Percentiles rank a stretch among this genome's conserved stretches.
phyloP scores from a whole-genome alignment of 2,329 filamentous ascomycete species.

The Teratosphaeria viscida region DNA sequence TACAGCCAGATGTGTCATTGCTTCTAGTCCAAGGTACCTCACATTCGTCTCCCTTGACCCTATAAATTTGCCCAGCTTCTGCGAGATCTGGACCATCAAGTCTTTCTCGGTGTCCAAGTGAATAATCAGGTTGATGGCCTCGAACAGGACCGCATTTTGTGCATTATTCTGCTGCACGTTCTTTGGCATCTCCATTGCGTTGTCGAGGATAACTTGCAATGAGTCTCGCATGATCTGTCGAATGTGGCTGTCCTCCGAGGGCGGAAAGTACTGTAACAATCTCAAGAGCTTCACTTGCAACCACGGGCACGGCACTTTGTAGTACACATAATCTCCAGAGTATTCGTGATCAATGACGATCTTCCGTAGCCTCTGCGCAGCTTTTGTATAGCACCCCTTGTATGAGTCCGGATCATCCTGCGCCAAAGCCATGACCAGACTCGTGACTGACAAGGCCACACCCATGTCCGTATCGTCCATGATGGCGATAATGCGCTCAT shows the following conservation, averaged over 20 bases:
- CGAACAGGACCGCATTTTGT: constrained; percentile 93
- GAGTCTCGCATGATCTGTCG: constrained; percentile 87
- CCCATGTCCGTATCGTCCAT: constrained; percentile 96
- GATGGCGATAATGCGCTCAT: constrained; percentile 93
- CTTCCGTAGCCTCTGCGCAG: constrained; percentile 76
- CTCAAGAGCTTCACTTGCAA: constrained; percentile 90
- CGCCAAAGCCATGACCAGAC: constrained; percentile 83
- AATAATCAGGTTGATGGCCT: constrained; percentile 97
- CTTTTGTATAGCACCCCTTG: constrained; percentile 88
- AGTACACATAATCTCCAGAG: constrained; percentile 87
- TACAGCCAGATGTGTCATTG: constrained; percentile 95
- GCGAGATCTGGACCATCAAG: constrained; percentile 92
- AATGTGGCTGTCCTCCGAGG: constrained; percentile 87
- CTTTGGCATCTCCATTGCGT: constrained; percentile 87
- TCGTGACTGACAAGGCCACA: constrained; percentile 89
- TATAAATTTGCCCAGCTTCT: constrained; percentile 85
- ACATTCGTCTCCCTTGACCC: constrained; percentile 96
- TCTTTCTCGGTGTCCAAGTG: constrained; percentile 91
- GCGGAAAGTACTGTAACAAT: constrained; percentile 89
- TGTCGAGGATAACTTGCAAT: constrained; percentile 79
- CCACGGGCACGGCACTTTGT: constrained; percentile 99
- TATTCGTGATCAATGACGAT: constrained; percentile 87
- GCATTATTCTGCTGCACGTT: constrained; percentile 99
- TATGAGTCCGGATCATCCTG: constrained; percentile 94
- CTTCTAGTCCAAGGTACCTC: constrained; percentile 86